Evolutionary conservation across 805 yeast species (phyloP).

Genomic region (Starmerella powellii): DNA sequence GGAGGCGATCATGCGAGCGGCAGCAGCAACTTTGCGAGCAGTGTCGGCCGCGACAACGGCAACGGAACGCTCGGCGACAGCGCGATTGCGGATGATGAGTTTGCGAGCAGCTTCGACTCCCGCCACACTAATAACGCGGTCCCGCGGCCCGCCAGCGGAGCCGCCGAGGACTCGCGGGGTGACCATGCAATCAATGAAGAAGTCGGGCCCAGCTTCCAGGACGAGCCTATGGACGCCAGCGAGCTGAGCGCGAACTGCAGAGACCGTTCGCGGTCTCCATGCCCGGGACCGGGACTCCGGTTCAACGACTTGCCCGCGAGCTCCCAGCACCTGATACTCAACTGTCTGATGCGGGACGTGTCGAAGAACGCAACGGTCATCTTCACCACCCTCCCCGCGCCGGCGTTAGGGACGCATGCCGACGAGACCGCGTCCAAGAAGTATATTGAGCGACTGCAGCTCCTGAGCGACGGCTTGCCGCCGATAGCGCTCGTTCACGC

Average conservation of each 20-base stretch:
- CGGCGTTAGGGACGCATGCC: conserved; percentile 68
- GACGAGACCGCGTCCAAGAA: conserved; percentile 57
- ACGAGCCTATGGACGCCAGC: conserved; percentile 21
- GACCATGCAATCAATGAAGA: too few species aligned
- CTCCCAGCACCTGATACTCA: conserved; percentile 79
- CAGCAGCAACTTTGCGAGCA: too few species aligned
- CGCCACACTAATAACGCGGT: too few species aligned
- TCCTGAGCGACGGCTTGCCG: conserved; percentile 74
- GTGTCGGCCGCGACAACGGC: too few species aligned
- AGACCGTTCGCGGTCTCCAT: neutral
- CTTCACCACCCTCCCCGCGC: conserved; percentile 84
- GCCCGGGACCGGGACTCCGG: conserved; percentile 27
- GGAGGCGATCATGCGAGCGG: neutral
- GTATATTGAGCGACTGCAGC: conserved; percentile 60
- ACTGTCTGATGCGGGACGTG: conserved; percentile 62
- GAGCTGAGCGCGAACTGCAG: neutral
- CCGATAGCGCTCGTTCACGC: conserved; percentile 77
- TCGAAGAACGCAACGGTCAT: conserved; percentile 61
- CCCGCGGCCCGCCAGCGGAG: too few species aligned
- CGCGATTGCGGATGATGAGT: too few species aligned
- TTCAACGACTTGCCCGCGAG: conserved; percentile 85
- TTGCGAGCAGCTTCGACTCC: too few species aligned
- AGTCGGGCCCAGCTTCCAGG: conserved; percentile 21
- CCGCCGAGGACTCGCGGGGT: too few species aligned
- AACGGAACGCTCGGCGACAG: too few species aligned